Conservation (phyloP, 1,284 basidiomycete species). For the Phaffia rhodozyma region DNA sequence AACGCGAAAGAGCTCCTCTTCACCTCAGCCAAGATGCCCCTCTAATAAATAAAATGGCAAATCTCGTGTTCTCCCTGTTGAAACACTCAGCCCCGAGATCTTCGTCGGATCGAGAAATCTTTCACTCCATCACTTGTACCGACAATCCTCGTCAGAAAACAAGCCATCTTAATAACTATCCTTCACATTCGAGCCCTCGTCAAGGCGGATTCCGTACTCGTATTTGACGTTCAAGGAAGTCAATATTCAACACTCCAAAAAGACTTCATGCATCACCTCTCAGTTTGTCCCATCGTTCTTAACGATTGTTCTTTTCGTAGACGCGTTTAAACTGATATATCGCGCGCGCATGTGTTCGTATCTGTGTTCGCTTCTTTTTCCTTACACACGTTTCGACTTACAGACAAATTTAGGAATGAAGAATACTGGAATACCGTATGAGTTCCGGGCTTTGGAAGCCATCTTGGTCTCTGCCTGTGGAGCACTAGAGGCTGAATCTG, state of each 20-base stretch:
- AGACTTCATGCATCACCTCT: conserved; percentile 75
- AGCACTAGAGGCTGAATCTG: conserved; percentile 85
- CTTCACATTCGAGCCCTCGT: conserved; percentile 88
- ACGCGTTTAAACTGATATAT: not conserved
- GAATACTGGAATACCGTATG: conserved; percentile 59
- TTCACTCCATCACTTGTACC: conserved; percentile 87
- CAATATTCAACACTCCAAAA: conserved; percentile 72
- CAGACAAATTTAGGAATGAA: conserved; percentile 68
- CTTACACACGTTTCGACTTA: not conserved
- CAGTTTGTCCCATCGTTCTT: conserved; percentile 41
- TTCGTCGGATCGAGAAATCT: conserved; percentile 84
- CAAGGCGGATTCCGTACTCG: conserved; percentile 79
- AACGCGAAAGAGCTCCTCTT: not conserved
- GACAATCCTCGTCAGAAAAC: conserved; percentile 76
- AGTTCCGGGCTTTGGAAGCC: conserved; percentile 84
- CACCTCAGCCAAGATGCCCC: conserved; percentile 7
- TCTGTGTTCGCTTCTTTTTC: not conserved
- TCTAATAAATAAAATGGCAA: conserved; percentile 9
- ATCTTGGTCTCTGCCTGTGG: conserved; percentile 76
- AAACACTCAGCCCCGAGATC: conserved; percentile 65
- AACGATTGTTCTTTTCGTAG: conserved; percentile 24
- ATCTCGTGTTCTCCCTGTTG: not conserved
- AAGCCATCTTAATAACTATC: conserved; percentile 85
- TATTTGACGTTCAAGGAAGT: conserved; percentile 83
- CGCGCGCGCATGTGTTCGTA: not conserved